Percentiles rank a stretch among this genome's conserved stretches.
These are phyloP conservation scores for Ascosphaera aggregata DNA, from an alignment of 2,329 filamentous ascomycete genomes.

Conservation along the genomic window DNA sequence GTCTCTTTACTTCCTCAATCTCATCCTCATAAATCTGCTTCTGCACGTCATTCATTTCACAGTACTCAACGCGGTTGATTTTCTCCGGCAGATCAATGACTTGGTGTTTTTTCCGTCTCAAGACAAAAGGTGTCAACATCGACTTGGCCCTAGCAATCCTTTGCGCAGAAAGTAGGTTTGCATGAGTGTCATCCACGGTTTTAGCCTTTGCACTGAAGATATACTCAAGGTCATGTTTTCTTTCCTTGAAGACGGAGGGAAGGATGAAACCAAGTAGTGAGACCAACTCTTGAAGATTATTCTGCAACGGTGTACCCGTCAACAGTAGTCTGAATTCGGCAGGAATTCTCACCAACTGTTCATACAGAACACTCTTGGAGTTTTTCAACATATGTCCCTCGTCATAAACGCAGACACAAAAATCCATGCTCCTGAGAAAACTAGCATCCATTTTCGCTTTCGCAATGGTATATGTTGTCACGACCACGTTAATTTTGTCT, in stretches of 20 bases:
- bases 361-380: conserved; percentile 57
- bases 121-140: conserved; percentile 86
- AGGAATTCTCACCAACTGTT: conserved; percentile 51
- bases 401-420: conserved; percentile 52
- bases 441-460: conserved; percentile 35
- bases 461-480: conserved; percentile 49
- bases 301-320: conserved; percentile 81
- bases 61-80: conserved; percentile 53
- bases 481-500: conserved; percentile 42
- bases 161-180: conserved; percentile 64
- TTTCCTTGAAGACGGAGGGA: conserved; percentile 54
- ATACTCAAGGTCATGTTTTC: conserved; percentile 54
- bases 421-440: conserved; percentile 37
- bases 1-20: conserved; percentile 36
- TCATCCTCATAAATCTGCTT: conserved; percentile 47
- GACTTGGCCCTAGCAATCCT: conserved; percentile 68
- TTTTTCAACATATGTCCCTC: conserved; percentile 92
- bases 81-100: conserved; percentile 74
- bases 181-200: conserved; percentile 47
- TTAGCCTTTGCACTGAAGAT: conserved; percentile 88
- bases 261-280: conserved; percentile 88
- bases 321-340: conserved; percentile 71
- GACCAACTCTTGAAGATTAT: conserved; percentile 82
- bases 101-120: conserved; percentile 82
- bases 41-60: conserved; percentile 53